A percentile compares a stretch with the other conserved stretches of the same genome.
Evolutionary conservation across 139 green algal genomes (phyloP).

Genomic region (Pleodorina starrii): DNA sequence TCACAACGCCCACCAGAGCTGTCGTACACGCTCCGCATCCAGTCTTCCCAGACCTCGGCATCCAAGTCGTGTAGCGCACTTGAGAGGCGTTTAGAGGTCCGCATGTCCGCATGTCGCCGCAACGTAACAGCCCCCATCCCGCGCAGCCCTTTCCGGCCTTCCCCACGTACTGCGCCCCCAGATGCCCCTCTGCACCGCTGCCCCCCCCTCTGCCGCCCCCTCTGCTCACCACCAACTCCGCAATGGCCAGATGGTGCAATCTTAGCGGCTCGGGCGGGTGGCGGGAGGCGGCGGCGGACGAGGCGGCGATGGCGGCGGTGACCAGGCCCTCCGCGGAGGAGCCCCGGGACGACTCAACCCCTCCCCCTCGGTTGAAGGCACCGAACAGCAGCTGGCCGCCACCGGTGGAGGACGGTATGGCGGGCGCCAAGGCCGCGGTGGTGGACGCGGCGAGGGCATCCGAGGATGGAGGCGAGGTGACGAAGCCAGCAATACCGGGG

Average conservation of each 20-base stretch:
- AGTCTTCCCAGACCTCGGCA: no score
- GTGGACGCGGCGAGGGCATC: not conserved
- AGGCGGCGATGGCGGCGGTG: not conserved
- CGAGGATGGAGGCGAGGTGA: not conserved
- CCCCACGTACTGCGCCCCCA: no score
- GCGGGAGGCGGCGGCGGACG: not conserved
- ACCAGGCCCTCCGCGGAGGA: not conserved
- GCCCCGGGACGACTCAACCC: not conserved
- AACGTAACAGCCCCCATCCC: no score
- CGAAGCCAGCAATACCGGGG: not conserved
- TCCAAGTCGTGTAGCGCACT: no score
- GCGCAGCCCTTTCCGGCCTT: no score
- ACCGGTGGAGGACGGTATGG: not conserved
- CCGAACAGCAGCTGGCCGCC: conserved; percentile 41
- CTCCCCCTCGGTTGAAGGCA: conserved; percentile 3
- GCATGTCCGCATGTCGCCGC: no score
- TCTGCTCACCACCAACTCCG: conserved; percentile 34
- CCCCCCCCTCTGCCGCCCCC: not conserved
- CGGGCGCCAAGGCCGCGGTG: not conserved
- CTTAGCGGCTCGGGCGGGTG: not conserved
- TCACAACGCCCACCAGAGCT: no score
- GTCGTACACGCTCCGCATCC: no score
- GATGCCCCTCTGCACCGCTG: no score
- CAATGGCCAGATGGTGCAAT: conserved; percentile 26
- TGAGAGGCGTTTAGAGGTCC: no score